Conservation (phyloP, 2,329 filamentous ascomycete genomes). For the Alternaria panax region DNA sequence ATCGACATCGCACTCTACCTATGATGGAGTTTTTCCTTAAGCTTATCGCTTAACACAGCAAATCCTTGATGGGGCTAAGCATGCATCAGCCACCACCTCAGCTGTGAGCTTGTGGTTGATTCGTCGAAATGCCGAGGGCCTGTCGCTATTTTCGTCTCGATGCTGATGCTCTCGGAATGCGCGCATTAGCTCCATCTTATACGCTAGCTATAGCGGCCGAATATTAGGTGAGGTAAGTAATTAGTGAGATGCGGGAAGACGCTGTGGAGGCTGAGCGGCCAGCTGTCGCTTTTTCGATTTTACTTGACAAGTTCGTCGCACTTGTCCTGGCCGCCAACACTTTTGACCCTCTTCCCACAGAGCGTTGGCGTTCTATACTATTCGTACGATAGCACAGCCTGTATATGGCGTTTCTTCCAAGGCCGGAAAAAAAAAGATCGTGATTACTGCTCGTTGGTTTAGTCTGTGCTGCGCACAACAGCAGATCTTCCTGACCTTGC, state of each 20-base stretch:
- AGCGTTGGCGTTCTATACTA: not conserved
- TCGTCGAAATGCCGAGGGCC: not conserved
- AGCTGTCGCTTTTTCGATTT: not conserved
- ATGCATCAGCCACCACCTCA: conserved; percentile 3
- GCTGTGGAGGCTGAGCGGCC: not conserved
- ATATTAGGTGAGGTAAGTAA: not conserved
- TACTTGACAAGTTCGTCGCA: not conserved
- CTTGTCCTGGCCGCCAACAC: no score
- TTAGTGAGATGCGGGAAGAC: conserved; percentile 3
- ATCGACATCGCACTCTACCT: not conserved
- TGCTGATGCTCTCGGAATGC: not conserved
- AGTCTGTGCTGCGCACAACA: not conserved
- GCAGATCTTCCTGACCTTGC: no score
- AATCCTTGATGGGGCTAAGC: not conserved
- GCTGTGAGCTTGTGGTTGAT: not conserved
- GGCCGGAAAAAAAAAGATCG: not conserved
- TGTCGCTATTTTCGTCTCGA: conserved; percentile 1
- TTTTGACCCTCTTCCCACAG: not conserved
- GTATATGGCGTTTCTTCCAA: not conserved
- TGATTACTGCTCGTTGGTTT: not conserved
- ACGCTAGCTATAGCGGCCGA: not conserved
- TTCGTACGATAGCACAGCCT: not conserved
- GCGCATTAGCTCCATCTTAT: not conserved
- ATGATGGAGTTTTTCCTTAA: not conserved
- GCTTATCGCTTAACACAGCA: not conserved